These are phyloP conservation scores for Lactarius indigo DNA, from an alignment of 768 basidiomycete species.

Conservation along the genomic window DNA sequence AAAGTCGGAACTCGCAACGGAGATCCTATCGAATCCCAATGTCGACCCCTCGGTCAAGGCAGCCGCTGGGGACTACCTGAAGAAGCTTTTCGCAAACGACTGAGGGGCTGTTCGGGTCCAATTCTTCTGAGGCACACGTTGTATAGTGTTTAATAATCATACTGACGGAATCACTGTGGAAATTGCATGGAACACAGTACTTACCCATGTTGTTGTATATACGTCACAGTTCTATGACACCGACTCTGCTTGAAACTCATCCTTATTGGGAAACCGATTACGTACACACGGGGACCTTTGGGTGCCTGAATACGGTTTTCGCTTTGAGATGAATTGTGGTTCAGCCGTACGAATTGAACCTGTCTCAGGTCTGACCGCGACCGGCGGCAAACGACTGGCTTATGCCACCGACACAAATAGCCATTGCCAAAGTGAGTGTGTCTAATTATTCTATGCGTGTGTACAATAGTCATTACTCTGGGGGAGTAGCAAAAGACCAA, in stretches of 20 bases:
- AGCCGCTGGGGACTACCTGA: slow-evolving; percentile 68
- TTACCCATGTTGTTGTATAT: slow-evolving; percentile 8
- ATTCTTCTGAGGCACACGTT: not conserved
- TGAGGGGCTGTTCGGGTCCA: slow-evolving; percentile 20
- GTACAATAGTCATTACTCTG: not conserved
- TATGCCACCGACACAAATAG: slow-evolving; percentile 2
- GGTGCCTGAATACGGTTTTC: slow-evolving; percentile 10
- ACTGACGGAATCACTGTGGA: slow-evolving; percentile 17
- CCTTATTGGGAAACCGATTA: not conserved
- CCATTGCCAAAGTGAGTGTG: slow-evolving; percentile 25
- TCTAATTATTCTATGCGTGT: not conserved
- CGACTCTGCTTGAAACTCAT: too few species aligned
- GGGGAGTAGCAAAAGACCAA: slow-evolving; percentile 54
- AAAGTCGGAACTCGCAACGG: slow-evolving; percentile 65
- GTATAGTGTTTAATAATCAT: not conserved
- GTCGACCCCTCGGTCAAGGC: slow-evolving; percentile 60
- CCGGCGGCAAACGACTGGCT: slow-evolving; percentile 11
- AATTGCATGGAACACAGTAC: slow-evolving; percentile 5
- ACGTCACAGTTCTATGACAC: slow-evolving; percentile 7
- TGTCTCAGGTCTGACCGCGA: slow-evolving; percentile 6
- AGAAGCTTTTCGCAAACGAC: slow-evolving; percentile 54
- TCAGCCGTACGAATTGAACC: slow-evolving; percentile 14
- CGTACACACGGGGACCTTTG: not conserved
- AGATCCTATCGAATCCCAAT: slow-evolving; percentile 54
- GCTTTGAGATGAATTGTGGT: slow-evolving; percentile 7